Base-by-base conservation (phyloP, 371 early-diverging fungal species). In the Lichtheimia ramosa region DNA sequence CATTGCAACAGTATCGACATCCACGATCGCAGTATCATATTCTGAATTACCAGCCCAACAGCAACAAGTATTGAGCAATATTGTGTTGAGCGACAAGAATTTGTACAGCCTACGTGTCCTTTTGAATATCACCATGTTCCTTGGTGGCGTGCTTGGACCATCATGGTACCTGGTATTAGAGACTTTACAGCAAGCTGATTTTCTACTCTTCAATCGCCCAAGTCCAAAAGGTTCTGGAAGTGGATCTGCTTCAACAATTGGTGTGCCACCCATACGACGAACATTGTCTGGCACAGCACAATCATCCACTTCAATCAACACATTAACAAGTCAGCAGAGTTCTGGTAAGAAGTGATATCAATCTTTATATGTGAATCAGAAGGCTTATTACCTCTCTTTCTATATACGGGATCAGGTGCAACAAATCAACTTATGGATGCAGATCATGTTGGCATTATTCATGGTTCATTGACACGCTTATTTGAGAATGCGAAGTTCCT, bases 161-260 rank as follows among this genome's bases (percentile, higher is more conserved):
- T 83, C 91, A 18, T 98, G 98, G 98, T 93, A 88, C 62, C 70
- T 87, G 23, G 84, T 97, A 0, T 68, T 96, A 28, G 94, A 94
- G 62, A 93, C 96, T 1, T 74, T 96, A 61, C 96, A 96, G 64
- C 85, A 90, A 18, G 92, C 93, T 0, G 94, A 96, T 54, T 72
- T 77, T 43, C 52, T 81, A 27, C 54, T 81, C 24, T 73, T 77
- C 50, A 75, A 75, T 58, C 63, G 81, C 54, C 81, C 76, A 14
- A 61, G 56, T n/a, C 81, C 77, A 5, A 81, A 77, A 58, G 71
- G 73, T 10, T 50, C 55, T 48, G 34, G 48, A 24, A 58, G 12
- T 51, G 66, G n/a, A 16, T 25, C 41, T 20, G 46, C 58, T 25
- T 41, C 43, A 15, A 12, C 58, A 21, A 40, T 52, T 0, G 51